Conservation (phyloP, 2,329 filamentous ascomycete genomes). For the Trichoderma polysporum region DNA sequence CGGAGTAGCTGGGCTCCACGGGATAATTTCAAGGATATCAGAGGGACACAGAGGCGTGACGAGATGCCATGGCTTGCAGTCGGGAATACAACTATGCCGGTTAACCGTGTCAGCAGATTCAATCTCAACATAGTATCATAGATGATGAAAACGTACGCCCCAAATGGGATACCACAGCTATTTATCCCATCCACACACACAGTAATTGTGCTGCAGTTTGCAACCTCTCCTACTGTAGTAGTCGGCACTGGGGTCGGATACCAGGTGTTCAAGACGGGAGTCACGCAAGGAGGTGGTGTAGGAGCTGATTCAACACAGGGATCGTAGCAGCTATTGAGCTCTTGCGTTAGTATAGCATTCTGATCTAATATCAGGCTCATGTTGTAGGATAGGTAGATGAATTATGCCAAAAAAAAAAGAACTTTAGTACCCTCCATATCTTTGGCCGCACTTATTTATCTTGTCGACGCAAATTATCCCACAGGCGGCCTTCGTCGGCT, state of each 20-base stretch:
- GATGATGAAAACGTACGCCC: conserved; percentile 24
- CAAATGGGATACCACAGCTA: conserved; percentile 28
- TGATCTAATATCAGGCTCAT: neutral
- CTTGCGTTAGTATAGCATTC: neutral
- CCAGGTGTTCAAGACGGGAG: neutral
- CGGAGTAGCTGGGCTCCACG: neutral
- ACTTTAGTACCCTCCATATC: conserved; percentile 31
- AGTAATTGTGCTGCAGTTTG: conserved; percentile 29
- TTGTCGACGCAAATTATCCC: conserved; percentile 30
- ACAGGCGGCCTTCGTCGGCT: neutral
- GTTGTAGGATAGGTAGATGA: neutral
- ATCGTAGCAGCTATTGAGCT: conserved; percentile 32
- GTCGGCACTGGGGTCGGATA: neutral
- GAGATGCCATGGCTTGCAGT: conserved; percentile 26
- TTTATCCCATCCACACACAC: conserved; percentile 30
- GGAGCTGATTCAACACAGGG: conserved; percentile 29
- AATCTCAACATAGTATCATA: neutral
- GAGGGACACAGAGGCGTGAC: conserved; percentile 25
- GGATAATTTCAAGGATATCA: neutral
- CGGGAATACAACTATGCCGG: conserved; percentile 27
- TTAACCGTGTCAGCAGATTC: neutral
- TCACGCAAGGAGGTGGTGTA: conserved; percentile 25
- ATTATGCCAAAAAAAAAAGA: neutral
- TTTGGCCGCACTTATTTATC: conserved; percentile 30
- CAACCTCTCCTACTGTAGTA: neutral